Evolutionary conservation across 768 basidiomycete genomes (phyloP), one percentile per base, ranked within the genome.

Genomic region (Naganishia vishniacii): DNA sequence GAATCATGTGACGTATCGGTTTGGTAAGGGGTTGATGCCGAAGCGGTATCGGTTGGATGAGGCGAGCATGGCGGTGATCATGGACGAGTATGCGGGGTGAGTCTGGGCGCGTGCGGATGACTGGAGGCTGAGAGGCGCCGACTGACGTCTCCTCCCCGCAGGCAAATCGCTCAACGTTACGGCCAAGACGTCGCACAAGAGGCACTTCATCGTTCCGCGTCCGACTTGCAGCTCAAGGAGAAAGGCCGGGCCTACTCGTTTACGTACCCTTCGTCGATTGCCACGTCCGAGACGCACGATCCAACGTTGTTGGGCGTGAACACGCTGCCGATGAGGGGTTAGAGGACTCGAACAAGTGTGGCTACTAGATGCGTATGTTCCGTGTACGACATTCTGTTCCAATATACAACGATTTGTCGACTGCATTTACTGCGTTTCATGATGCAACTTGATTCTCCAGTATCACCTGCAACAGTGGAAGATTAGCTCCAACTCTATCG

Each of bases 11-110:
- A 90, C 88, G 23, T 89, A 89, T 74, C 82, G 88, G 58, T 90
- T 90, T 75, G 88, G 88, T 11, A 90, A 89, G 80, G 88, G 89
- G 65, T 85, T 89, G 84, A 88, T 86, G 82, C 88, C 88, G 63
- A 87, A 88, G 80, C 84, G 86, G 15, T 90, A 91, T 76, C 81
- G 88, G 37, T 80, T 90, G 47, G 85, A 84, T 78, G 79, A 83
- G 81, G 82, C 81, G 64, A 85, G 83, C 65, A 87, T 89, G 85
- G 86, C 86, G 3, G 81, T 87, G 59, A 88, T 91, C 73, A 86
- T 89, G 86, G 88, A 91, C 67, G 85, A 86, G 64, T 89, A 88
- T 73, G 87, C 87, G 20, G 85, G 81, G 88, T 88, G 26, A 65
- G 71, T 73, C 13, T 44, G 56, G 18, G 16, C 16, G 4, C n/a